Percentiles rank a stretch among this genome's conserved stretches.
phyloP scores from a whole-genome alignment of 805 yeast species.

The Komagataella mondaviorum region DNA sequence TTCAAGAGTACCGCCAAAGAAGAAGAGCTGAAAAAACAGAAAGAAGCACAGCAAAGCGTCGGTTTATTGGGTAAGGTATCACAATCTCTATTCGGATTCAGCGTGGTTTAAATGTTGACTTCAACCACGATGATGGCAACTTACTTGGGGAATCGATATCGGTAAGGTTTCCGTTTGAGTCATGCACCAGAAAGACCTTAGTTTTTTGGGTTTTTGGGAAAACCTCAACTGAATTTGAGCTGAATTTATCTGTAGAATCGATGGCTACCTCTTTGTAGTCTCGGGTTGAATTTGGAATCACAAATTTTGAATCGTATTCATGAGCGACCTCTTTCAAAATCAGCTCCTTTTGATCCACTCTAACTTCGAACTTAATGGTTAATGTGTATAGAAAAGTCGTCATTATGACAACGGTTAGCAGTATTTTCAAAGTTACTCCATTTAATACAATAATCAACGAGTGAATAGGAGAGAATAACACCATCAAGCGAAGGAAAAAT shows the following conservation, averaged over 20 bases:
- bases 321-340: slow-evolving; percentile 44
- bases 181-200: slow-evolving; percentile 39
- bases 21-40: slow-evolving; percentile 4
- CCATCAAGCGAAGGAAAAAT: not conserved
- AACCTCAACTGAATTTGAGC: slow-evolving; percentile 12
- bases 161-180: slow-evolving; percentile 10
- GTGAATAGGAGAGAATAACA: not conserved
- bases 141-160: slow-evolving; percentile 3
- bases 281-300: slow-evolving; percentile 40
- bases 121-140: not conserved
- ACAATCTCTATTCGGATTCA: slow-evolving; percentile 1
- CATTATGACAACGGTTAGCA: slow-evolving; percentile 16
- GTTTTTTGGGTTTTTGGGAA: slow-evolving; percentile 14
- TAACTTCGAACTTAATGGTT: slow-evolving; percentile 28
- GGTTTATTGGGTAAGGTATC: slow-evolving; percentile 1
- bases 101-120: slow-evolving; percentile 1
- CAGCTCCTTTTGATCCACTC: slow-evolving; percentile 45
- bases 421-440: not conserved
- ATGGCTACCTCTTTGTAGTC: slow-evolving; percentile 45
- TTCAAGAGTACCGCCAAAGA: slow-evolving; percentile 14
- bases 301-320: slow-evolving; percentile 52
- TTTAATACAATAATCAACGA: not conserved
- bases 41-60: slow-evolving; percentile 2
- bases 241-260: slow-evolving; percentile 30
- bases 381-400: slow-evolving; percentile 23